Evolutionary conservation across 345 rosid species (phyloP).

Genomic region (Gossypium anomalum): DNA sequence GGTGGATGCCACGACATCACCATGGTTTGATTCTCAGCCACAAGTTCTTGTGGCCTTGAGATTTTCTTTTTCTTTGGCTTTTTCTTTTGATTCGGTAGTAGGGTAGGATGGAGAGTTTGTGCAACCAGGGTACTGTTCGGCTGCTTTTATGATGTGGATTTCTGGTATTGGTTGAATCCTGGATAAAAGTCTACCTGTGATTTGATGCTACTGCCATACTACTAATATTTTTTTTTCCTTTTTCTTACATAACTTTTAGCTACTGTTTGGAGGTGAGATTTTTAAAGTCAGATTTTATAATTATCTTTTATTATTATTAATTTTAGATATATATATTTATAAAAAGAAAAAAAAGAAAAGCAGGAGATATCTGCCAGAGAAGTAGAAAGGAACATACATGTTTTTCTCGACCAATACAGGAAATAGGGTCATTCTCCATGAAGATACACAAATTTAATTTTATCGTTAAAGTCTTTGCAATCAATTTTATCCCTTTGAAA

Average conservation of each 20-base stretch:
- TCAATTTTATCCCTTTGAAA: no score
- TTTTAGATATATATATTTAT: no score
- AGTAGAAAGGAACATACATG: no score
- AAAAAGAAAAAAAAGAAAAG: no score
- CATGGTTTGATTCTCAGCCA: conserved; percentile 72
- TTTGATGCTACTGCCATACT: neutral
- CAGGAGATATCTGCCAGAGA: no score
- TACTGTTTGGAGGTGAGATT: neutral
- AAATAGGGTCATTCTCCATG: no score
- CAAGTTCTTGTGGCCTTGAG: conserved; percentile 77
- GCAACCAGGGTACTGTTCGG: neutral
- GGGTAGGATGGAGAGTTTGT: conserved; percentile 4
- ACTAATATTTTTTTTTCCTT: no score
- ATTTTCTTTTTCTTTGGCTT: conserved; percentile 32
- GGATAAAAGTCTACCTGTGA: neutral
- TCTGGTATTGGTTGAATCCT: neutral
- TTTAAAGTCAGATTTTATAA: neutral
- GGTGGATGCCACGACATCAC: conserved; percentile 69
- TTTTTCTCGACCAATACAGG: no score
- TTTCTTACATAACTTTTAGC: neutral
- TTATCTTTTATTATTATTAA: neutral
- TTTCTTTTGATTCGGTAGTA: conserved; percentile 14
- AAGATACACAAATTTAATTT: no score
- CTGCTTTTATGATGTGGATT: neutral
- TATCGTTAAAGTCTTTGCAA: no score